Evolutionary conservation across 2,329 filamentous ascomycete species (phyloP).

Genomic region (Huntiella omanensis): DNA sequence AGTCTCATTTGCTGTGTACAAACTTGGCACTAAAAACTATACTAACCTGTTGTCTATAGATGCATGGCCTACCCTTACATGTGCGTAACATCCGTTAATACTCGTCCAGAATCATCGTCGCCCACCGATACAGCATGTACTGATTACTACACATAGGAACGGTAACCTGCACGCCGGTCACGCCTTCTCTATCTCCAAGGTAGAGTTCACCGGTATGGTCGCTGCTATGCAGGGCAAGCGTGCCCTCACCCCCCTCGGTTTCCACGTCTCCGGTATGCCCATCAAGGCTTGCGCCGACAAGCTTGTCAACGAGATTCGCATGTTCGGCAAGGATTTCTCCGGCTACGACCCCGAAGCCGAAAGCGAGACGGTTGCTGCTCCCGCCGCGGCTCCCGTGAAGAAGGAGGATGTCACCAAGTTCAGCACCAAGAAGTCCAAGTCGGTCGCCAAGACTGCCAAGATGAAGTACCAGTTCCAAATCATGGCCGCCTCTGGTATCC

Average conservation of each 20-base stretch:
- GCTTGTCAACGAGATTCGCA: constrained; percentile 69
- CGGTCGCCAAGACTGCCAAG: constrained; percentile 72
- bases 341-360: constrained; percentile 46
- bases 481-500: constrained; percentile 79
- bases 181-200: constrained; percentile 77
- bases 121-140: constrained; percentile 23
- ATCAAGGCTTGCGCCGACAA: constrained; percentile 98
- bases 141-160: constrained; percentile 40
- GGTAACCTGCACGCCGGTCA: constrained; percentile 80
- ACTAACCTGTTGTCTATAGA: constrained; percentile 4
- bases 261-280: constrained; percentile 85
- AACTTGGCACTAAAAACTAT: background rate
- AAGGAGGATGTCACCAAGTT: constrained; percentile 86
- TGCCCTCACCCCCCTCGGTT: constrained; percentile 76
- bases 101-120: background rate
- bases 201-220: constrained; percentile 79
- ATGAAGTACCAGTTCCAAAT: constrained; percentile 95
- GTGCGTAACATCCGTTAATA: constrained; percentile 16
- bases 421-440: constrained; percentile 81
- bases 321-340: constrained; percentile 77
- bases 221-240: constrained; percentile 81
- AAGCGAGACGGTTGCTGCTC: constrained; percentile 22
- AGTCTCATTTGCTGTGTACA: constrained; percentile 33
- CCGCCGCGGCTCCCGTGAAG: constrained; percentile 41
- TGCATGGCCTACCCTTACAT: constrained; percentile 23